A percentile compares a stretch with the other conserved stretches of the same genome.
These are phyloP conservation scores for Clonostachys rhizophaga DNA, from an alignment of 2,329 filamentous ascomycete genomes.

Conservation along the genomic window DNA sequence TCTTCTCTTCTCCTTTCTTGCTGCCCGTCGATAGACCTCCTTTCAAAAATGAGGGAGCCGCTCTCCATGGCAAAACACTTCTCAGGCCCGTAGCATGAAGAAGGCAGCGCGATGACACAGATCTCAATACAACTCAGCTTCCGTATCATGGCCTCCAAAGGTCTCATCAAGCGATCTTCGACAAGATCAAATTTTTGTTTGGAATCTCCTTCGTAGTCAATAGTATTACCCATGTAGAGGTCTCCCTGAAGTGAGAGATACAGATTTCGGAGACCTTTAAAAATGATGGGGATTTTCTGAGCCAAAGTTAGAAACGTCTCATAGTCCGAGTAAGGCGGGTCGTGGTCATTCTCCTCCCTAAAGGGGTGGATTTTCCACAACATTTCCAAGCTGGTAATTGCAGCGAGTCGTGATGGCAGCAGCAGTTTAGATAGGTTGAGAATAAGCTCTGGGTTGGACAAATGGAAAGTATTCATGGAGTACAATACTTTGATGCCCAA, in stretches of 20 bases:
- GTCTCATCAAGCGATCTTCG: neutral
- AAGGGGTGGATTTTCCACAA: neutral
- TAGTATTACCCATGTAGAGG: neutral
- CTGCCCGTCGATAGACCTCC: too few species aligned
- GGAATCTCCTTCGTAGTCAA: neutral
- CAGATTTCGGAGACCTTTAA: neutral
- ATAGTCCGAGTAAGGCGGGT: neutral
- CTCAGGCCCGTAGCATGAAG: too few species aligned
- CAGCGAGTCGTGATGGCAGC: neutral
- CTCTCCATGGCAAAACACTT: too few species aligned
- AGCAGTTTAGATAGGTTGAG: neutral
- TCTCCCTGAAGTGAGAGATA: neutral
- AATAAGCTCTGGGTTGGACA: neutral
- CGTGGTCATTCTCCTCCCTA: neutral
- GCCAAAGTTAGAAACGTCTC: neutral
- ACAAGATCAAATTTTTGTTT: slow-evolving; percentile 2
- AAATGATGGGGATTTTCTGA: neutral
- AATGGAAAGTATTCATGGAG: neutral
- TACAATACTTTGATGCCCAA: neutral
- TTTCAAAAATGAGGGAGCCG: too few species aligned
- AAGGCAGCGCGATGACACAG: too few species aligned
- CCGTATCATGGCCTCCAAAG: neutral
- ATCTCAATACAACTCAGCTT: neutral
- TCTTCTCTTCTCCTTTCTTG: too few species aligned
- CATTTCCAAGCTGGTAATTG: neutral